Percentiles rank a stretch among this genome's conserved stretches.
Conservation (phyloP, 257 asterid genomes). For the Scutellaria minor region DNA sequence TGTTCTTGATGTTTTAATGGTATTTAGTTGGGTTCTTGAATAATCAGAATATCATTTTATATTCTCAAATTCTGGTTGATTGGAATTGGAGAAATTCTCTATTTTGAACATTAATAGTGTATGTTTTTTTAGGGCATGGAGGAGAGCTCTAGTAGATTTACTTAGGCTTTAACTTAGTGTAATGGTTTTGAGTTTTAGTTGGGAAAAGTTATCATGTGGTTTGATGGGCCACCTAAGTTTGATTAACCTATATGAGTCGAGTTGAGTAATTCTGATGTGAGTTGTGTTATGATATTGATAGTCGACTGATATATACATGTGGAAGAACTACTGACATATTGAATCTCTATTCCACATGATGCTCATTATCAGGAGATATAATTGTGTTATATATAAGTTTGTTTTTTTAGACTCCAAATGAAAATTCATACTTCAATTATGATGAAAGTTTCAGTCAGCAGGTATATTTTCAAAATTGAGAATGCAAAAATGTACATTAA, state of each 20-base stretch:
- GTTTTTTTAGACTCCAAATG: not conserved
- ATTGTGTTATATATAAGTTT: not conserved
- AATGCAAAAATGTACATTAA: too few relatives aligned
- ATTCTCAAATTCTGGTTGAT: constrained; percentile 24
- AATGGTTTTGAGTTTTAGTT: not conserved
- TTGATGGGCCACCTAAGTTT: constrained; percentile 11
- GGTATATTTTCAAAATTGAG: too few relatives aligned
- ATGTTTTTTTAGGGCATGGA: constrained; percentile 5
- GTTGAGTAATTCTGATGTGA: not conserved
- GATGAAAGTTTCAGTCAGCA: too few relatives aligned
- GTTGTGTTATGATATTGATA: not conserved
- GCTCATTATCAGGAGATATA: not conserved
- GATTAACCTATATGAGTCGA: not conserved
- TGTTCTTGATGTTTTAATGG: too few relatives aligned
- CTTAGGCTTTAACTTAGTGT: not conserved
- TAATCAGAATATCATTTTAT: too few relatives aligned
- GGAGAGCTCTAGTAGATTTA: not conserved
- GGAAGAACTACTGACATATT: not conserved
- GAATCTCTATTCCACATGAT: not conserved
- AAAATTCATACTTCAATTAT: too few relatives aligned
- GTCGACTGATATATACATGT: not conserved
- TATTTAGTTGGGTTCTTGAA: too few relatives aligned
- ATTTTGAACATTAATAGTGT: not conserved
- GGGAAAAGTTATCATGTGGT: not conserved
- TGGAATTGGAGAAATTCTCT: not conserved